phyloP scores from a whole-genome alignment of 2,329 filamentous ascomycete species.

The Grosmannia penicillata region DNA sequence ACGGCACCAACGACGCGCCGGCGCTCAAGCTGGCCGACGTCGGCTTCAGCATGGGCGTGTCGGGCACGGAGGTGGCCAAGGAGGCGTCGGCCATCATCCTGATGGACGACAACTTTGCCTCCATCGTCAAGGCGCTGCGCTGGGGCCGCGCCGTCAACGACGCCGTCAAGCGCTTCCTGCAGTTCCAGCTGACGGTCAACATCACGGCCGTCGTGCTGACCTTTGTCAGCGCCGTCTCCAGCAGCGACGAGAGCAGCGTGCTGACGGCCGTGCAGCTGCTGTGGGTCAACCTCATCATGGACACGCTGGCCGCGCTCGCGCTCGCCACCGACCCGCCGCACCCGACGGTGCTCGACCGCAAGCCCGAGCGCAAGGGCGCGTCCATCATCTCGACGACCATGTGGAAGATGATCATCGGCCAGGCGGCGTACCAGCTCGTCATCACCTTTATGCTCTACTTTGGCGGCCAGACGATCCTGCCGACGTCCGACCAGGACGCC shows the following conservation, averaged over 20 bases:
- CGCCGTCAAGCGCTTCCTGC: constrained; percentile 61
- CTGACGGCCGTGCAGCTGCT: constrained; percentile 81
- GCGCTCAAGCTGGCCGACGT: constrained; percentile 70
- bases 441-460: constrained; percentile 69
- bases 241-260: constrained; percentile 53
- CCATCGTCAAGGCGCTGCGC: constrained; percentile 71
- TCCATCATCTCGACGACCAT: constrained; percentile 72
- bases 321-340: constrained; percentile 84
- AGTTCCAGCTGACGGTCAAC: constrained; percentile 77
- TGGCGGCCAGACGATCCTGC: constrained; percentile 16
- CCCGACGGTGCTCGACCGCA: constrained; percentile 64
- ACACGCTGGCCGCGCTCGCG: constrained; percentile 80
- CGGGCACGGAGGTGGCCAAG: constrained; percentile 72
- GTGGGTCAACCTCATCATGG: constrained; percentile 97
- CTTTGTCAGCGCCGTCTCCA: constrained; percentile 74
- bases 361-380: constrained; percentile 43
- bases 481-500: constrained; percentile 24
- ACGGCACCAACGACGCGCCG: constrained; percentile 73
- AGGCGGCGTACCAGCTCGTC: constrained; percentile 77
- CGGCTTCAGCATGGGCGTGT: constrained; percentile 75
- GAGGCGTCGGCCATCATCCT: constrained; percentile 75
- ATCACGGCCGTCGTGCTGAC: constrained; percentile 79
- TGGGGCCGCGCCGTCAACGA: constrained; percentile 71
- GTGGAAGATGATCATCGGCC: constrained; percentile 99
- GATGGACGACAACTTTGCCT: constrained; percentile 79